Base-by-base conservation (phyloP, 306 rosid species). In the Sicyos edulis region DNA sequence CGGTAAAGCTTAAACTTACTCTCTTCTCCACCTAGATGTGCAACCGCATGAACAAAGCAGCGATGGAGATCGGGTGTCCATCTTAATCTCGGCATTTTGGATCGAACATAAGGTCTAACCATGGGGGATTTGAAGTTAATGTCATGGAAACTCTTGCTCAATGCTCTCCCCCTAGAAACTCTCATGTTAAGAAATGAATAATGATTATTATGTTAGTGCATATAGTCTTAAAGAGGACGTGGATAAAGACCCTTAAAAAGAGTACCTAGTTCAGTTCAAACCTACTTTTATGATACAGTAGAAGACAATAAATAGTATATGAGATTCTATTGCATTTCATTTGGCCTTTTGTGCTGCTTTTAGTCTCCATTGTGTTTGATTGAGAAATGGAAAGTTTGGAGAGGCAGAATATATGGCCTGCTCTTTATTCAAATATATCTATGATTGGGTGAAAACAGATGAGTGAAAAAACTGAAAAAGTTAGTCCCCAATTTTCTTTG, bases 1-100 rank as follows among this genome's bases (percentile, higher is more conserved):
- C 32, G 37, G 37, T 32, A 26, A 3, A 71, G 40, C 47, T 54
- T 13, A 50, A 55, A 64, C 54, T 77, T 81, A 92, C 98, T 82
- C n/a, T 80, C 85, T 84, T 85, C 96, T 79, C 96, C 93, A 53
- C 96, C 98, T 15, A 92, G 96, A 51, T 82, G 78, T 57, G 84
- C 80, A 82, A 92, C 86, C 51, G 98, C 98, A 88, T 90, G 96
- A 74, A 87, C 81, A 60, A 92, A 92, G 78, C 87, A 79, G 40
- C 79, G 90, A 79, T 92, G 98, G 69, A 92, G 98, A 72, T 84
- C 90, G 17, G 87, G 83, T 0, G 96, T 88, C 98, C 98, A 92
- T 47, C 93, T 87, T 76, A 92, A 87, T 51, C 96, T 86, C 42
- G 98, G 93, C 85, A 77, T 44, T 77, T 74, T 87, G 0, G 96